phyloP scores from a whole-genome alignment of 139 green algal species.

The Deuterostichococcus epilithicus region DNA sequence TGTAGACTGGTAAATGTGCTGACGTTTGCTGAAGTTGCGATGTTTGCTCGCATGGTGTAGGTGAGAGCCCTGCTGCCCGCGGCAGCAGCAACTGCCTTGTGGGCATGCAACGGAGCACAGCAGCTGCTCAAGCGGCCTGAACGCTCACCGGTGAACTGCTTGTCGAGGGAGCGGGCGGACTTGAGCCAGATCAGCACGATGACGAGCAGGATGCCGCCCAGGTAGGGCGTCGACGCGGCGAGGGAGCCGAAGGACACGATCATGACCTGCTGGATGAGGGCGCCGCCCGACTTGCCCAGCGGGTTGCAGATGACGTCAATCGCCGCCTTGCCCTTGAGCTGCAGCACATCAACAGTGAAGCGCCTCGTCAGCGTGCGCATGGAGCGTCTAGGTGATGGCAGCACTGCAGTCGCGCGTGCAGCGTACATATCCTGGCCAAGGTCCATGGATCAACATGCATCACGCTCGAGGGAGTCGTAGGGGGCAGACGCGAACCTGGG shows the following conservation, averaged over 20 bases:
- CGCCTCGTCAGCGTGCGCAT: background rate
- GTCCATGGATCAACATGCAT: background rate
- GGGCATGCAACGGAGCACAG: too few relatives aligned
- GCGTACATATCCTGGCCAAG: too few relatives aligned
- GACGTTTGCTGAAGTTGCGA: too few relatives aligned
- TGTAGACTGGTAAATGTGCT: too few relatives aligned
- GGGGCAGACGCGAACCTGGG: slow-evolving; percentile 33
- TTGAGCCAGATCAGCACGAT: slow-evolving; percentile 90
- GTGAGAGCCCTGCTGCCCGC: too few relatives aligned
- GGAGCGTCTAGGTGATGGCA: too few relatives aligned
- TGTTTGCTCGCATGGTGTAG: too few relatives aligned
- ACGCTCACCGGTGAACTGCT: slow-evolving; percentile 39
- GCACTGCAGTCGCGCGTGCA: too few relatives aligned
- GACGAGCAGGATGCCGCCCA: slow-evolving; percentile 86
- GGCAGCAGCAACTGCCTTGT: too few relatives aligned
- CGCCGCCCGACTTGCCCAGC: slow-evolving; percentile 96
- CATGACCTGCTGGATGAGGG: slow-evolving; percentile 97
- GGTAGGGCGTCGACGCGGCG: slow-evolving; percentile 93
- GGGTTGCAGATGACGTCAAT: slow-evolving; percentile 99
- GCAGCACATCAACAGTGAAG: background rate
- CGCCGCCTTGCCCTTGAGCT: slow-evolving; percentile 96
- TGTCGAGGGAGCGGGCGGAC: slow-evolving; percentile 74
- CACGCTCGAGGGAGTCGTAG: too few relatives aligned
- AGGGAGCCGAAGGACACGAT: slow-evolving; percentile 97
- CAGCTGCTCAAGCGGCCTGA: too few relatives aligned